phyloP scores from a whole-genome alignment of 805 yeast genomes.

The Sugiyamaella smithiae region DNA sequence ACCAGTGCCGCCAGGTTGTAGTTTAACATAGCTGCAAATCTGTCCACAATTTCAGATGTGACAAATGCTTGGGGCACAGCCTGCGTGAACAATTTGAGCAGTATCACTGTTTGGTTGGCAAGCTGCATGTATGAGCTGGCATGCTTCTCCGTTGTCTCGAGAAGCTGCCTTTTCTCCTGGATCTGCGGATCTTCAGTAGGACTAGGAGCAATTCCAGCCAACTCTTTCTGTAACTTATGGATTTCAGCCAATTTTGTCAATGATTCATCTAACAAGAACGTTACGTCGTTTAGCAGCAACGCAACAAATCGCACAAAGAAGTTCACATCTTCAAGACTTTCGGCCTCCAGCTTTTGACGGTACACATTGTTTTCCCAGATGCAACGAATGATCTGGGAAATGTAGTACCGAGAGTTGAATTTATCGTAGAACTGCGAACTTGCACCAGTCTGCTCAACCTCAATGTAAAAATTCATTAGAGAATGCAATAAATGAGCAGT shows the following conservation, averaged over 20 bases:
- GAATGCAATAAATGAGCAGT: slow-evolving; percentile 71
- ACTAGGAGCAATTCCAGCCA: slow-evolving; percentile 26
- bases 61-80: slow-evolving; percentile 86
- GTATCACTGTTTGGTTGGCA: slow-evolving; percentile 74
- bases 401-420: slow-evolving; percentile 84
- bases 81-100: slow-evolving; percentile 76
- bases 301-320: slow-evolving; percentile 93
- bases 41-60: slow-evolving; percentile 84
- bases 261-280: slow-evolving; percentile 88
- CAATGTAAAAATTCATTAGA: slow-evolving; percentile 83
- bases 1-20: slow-evolving; percentile 89
- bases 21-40: slow-evolving; percentile 94
- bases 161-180: slow-evolving; percentile 57
- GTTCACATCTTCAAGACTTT: slow-evolving; percentile 65
- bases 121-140: slow-evolving; percentile 81
- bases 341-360: slow-evolving; percentile 63
- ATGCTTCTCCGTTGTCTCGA: slow-evolving; percentile 64
- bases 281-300: slow-evolving; percentile 89
- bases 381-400: slow-evolving; percentile 76
- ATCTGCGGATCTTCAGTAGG: slow-evolving; percentile 32
- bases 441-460: slow-evolving; percentile 94
- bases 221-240: slow-evolving; percentile 68
- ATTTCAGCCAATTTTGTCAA: slow-evolving; percentile 74
- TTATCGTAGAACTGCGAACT: slow-evolving; percentile 94
- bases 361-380: slow-evolving; percentile 76